Percentiles rank a stretch among this genome's conserved stretches.
Conservation (phyloP, 345 rosid species). For the Pugionium cornutum region DNA sequence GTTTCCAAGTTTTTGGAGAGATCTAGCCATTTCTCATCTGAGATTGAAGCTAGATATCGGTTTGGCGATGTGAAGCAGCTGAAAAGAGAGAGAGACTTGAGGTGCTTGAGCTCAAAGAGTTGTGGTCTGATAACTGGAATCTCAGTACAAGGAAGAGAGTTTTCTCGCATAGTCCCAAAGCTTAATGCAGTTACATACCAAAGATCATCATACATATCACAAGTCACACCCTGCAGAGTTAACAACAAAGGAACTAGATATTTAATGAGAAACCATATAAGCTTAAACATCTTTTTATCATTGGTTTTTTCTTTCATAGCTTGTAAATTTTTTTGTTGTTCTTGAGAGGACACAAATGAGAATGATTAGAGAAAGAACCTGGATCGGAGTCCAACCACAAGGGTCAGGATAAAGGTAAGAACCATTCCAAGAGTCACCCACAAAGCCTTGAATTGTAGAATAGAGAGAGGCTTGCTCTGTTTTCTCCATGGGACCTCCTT, state of each 20-base stretch:
- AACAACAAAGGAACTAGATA: neutral
- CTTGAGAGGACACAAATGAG: conserved; percentile 1
- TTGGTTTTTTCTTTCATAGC: neutral
- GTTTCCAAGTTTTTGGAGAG: conserved; percentile 60
- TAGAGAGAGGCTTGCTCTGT: conserved; percentile 69
- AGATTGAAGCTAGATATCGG: conserved; percentile 47
- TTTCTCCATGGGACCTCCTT: conserved; percentile 71
- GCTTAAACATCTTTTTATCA: neutral
- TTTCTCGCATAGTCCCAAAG: conserved; percentile 72
- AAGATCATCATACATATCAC: conserved; percentile 69
- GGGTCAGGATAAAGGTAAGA: conserved; percentile 93
- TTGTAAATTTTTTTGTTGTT: neutral
- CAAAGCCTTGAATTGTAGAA: conserved; percentile 79
- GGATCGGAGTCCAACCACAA: conserved; percentile 97
- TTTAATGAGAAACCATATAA: neutral
- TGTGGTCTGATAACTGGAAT: conserved; percentile 59
- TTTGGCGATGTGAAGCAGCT: conserved; percentile 60
- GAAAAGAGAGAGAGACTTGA: conserved; percentile 70
- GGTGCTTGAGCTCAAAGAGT: conserved; percentile 70
- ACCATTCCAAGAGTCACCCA: conserved; percentile 88
- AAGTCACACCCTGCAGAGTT: conserved; percentile 72
- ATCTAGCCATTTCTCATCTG: conserved; percentile 53
- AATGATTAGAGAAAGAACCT: conserved; percentile 48
- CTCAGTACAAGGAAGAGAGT: conserved; percentile 64
- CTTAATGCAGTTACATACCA: conserved; percentile 84